phyloP scores from a whole-genome alignment of 257 asterid species.

The Fraxinus cuspidata region DNA sequence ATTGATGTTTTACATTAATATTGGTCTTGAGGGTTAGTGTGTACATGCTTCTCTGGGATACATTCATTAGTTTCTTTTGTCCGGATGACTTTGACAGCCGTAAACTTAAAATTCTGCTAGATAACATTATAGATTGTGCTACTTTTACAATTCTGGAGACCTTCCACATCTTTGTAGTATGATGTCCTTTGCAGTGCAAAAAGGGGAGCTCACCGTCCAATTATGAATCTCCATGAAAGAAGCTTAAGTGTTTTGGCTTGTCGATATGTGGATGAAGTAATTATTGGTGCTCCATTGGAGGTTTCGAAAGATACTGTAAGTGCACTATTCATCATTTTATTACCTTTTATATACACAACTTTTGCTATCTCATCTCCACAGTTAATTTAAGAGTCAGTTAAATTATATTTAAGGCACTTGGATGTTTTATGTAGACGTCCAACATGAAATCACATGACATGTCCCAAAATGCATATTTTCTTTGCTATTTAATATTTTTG shows the following conservation, averaged over 20 bases:
- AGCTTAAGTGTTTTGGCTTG: conserved; percentile 98
- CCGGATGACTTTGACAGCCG: background rate
- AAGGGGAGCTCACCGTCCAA: conserved; percentile 97
- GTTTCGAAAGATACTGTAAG: conserved; percentile 91
- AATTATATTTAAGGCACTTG: background rate
- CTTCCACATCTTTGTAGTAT: conserved; percentile 17
- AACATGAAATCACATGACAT: background rate
- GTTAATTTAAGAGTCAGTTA: conserved; percentile 14
- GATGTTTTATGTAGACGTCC: background rate
- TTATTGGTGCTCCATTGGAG: conserved; percentile 99
- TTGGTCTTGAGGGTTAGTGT: background rate
- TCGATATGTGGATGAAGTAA: conserved; percentile 90
- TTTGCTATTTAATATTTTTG: background rate
- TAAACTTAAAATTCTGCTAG: background rate
- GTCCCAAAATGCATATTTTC: background rate
- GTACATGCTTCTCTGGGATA: too few relatives aligned
- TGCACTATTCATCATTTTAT: conserved; percentile 12
- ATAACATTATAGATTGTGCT: background rate
- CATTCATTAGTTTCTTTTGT: background rate
- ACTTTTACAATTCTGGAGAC: conserved; percentile 16
- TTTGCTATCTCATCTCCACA: conserved; percentile 8
- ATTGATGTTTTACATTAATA: background rate
- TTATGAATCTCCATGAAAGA: conserved; percentile 98
- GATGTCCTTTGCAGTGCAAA: conserved; percentile 57
- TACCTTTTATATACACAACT: conserved; percentile 9